Percentiles rank a stretch among this genome's conserved stretches.
Conservation (phyloP, 805 yeast species). For the Myxozyma kluyveri region DNA sequence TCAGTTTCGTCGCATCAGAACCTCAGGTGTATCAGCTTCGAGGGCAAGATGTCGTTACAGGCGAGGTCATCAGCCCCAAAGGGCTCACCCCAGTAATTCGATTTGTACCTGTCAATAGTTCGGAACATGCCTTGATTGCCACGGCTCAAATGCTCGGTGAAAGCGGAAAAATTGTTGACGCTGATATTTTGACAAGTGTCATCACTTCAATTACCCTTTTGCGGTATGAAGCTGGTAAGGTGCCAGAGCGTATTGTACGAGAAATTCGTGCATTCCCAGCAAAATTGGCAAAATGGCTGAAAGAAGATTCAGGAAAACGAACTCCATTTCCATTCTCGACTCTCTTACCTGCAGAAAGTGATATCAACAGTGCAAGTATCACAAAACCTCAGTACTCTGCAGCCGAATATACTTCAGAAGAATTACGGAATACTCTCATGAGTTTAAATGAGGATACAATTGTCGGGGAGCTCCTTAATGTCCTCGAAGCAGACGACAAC, state of each 20-base stretch:
- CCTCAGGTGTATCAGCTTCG: slow-evolving; percentile 40
- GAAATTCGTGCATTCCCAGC: slow-evolving; percentile 15
- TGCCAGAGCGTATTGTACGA: slow-evolving; percentile 59
- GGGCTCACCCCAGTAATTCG: slow-evolving; percentile 57
- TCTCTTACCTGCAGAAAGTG: slow-evolving; percentile 2
- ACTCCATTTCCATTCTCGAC: slow-evolving; percentile 17
- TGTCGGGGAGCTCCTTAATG: slow-evolving; percentile 16
- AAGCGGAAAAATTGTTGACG: slow-evolving; percentile 31
- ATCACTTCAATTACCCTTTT: slow-evolving; percentile 81
- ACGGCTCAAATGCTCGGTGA: slow-evolving; percentile 23
- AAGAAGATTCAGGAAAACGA: neutral
- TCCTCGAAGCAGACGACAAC: slow-evolving; percentile 17
- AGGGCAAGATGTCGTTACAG: slow-evolving; percentile 19
- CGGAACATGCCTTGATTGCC: slow-evolving; percentile 63
- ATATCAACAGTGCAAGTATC: neutral
- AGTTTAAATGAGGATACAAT: slow-evolving; percentile 6
- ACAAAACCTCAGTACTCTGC: slow-evolving; percentile 10
- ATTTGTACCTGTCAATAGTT: slow-evolving; percentile 71
- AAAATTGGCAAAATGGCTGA: slow-evolving; percentile 17
- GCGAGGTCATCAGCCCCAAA: slow-evolving; percentile 16
- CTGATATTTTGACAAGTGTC: slow-evolving; percentile 58
- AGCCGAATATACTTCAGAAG: slow-evolving; percentile 5
- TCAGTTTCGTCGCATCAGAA: slow-evolving; percentile 49
- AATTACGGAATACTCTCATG: slow-evolving; percentile 7
- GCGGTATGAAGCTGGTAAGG: slow-evolving; percentile 74